These are phyloP conservation scores for Diutina siamensis DNA, from an alignment of 1,139 yeast species.

Conservation along the genomic window DNA sequence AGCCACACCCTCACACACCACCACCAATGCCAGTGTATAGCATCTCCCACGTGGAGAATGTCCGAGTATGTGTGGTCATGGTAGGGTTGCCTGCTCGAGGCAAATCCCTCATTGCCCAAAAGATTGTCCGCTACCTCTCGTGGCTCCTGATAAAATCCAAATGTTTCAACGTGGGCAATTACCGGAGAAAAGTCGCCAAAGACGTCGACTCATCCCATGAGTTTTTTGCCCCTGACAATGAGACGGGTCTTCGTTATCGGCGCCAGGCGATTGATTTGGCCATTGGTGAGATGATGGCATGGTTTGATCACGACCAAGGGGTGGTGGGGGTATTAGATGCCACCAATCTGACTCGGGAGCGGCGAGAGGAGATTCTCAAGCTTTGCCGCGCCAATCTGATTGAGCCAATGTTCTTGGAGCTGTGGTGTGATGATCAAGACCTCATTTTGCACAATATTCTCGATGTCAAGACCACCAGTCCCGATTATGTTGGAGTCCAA, in stretches of 20 bases:
- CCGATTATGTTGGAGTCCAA: slow-evolving; percentile 69
- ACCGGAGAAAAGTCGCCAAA: slow-evolving; percentile 48
- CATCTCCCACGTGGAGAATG: slow-evolving; percentile 59
- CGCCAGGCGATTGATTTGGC: slow-evolving; percentile 64
- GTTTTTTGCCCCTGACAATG: slow-evolving; percentile 64
- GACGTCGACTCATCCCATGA: slow-evolving; percentile 40
- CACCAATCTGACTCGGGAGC: slow-evolving; percentile 60
- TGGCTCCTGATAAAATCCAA: slow-evolving; percentile 87
- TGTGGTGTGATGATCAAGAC: slow-evolving; percentile 79
- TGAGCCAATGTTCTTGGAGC: slow-evolving; percentile 86
- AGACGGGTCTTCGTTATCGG: slow-evolving; percentile 50
- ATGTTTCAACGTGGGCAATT: slow-evolving; percentile 83
- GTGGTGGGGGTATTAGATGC: slow-evolving; percentile 91
- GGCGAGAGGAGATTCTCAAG: slow-evolving; percentile 56
- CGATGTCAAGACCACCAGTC: slow-evolving; percentile 81
- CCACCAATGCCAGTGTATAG: slow-evolving; percentile 76
- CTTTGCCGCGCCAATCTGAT: slow-evolving; percentile 56
- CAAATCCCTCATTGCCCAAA: slow-evolving; percentile 70
- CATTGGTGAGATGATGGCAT: slow-evolving; percentile 70
- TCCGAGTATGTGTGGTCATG: slow-evolving; percentile 67
- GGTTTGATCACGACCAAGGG: slow-evolving; percentile 76
- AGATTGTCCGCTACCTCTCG: slow-evolving; percentile 75
- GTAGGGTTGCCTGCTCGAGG: slow-evolving; percentile 53
- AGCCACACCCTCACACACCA: too few species aligned
- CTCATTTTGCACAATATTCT: slow-evolving; percentile 66